Conservation (phyloP, 1,284 basidiomycete species). For the Cystobasidium slooffiae region DNA sequence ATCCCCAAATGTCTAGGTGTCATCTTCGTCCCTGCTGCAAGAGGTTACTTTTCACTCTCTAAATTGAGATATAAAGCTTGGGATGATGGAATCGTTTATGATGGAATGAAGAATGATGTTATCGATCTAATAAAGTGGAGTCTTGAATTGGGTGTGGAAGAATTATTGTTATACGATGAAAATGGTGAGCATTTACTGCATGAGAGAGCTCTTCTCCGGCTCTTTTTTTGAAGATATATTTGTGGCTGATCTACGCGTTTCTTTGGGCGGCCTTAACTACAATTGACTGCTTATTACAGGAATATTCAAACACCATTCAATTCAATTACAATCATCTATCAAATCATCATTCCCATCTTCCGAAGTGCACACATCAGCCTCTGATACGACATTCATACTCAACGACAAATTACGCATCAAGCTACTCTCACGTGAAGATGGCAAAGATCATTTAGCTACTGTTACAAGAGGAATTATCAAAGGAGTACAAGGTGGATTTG, state of each 20-base stretch:
- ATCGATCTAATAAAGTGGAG: slow-evolving; percentile 44
- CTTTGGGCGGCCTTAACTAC: not conserved
- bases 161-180: slow-evolving; percentile 48
- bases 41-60: slow-evolving; percentile 11
- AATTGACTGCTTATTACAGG: slow-evolving; percentile 9
- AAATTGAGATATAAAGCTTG: slow-evolving; percentile 32
- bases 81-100: not conserved
- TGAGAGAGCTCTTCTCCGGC: not conserved
- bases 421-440: slow-evolving; percentile 32
- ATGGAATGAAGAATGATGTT: slow-evolving; percentile 33
- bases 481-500: slow-evolving; percentile 16
- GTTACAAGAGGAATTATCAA: slow-evolving; percentile 21
- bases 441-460: slow-evolving; percentile 36
- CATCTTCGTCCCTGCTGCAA: slow-evolving; percentile 45
- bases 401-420: slow-evolving; percentile 21
- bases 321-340: slow-evolving; percentile 12
- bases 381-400: slow-evolving; percentile 18
- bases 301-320: slow-evolving; percentile 10
- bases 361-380: not conserved
- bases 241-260: not conserved
- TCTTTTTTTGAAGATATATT: too few species aligned
- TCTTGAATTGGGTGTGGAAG: slow-evolving; percentile 39
- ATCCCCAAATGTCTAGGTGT: slow-evolving; percentile 39
- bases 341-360: not conserved
- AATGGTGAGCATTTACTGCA: slow-evolving; percentile 29